Percentiles rank a stretch among this genome's conserved stretches.
phyloP scores from a whole-genome alignment of 345 rosid species.

The Durio zibethinus region DNA sequence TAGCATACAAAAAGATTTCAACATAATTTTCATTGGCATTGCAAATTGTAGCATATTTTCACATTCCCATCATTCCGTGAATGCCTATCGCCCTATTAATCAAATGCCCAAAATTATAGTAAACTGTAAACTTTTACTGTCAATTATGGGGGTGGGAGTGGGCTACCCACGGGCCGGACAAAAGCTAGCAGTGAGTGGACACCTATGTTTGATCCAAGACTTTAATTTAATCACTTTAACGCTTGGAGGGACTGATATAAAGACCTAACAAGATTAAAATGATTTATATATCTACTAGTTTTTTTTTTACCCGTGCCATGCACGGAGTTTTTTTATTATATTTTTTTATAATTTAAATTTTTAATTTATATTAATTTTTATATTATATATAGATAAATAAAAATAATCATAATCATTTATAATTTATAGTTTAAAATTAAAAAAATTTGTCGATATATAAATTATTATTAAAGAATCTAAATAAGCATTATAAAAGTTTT shows the following conservation, averaged over 20 bases:
- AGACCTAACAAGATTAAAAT: background rate
- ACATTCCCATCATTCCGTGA: conserved; percentile 8
- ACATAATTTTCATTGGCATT: conserved; percentile 20
- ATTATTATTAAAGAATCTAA: too few relatives aligned
- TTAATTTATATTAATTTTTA: too few relatives aligned
- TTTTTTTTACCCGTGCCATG: too few relatives aligned
- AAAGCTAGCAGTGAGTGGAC: background rate
- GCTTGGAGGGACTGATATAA: background rate
- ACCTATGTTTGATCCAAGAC: background rate
- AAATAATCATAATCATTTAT: too few relatives aligned
- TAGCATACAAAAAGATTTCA: conserved; percentile 15
- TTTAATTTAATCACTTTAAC: background rate
- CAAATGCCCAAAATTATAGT: background rate
- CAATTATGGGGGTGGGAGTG: background rate
- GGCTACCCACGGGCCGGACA: background rate
- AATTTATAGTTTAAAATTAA: too few relatives aligned
- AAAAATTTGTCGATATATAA: too few relatives aligned
- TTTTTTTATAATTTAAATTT: too few relatives aligned
- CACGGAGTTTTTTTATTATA: too few relatives aligned
- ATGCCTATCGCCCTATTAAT: background rate
- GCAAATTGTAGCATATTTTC: conserved; percentile 11
- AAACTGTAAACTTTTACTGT: background rate
- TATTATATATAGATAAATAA: too few relatives aligned
- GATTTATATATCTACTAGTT: too few relatives aligned
- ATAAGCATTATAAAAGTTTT: too few relatives aligned